Percentiles rank a stretch among this genome's conserved stretches.
phyloP scores from a whole-genome alignment of 106 monocot species.

The Vanilla planifolia region DNA sequence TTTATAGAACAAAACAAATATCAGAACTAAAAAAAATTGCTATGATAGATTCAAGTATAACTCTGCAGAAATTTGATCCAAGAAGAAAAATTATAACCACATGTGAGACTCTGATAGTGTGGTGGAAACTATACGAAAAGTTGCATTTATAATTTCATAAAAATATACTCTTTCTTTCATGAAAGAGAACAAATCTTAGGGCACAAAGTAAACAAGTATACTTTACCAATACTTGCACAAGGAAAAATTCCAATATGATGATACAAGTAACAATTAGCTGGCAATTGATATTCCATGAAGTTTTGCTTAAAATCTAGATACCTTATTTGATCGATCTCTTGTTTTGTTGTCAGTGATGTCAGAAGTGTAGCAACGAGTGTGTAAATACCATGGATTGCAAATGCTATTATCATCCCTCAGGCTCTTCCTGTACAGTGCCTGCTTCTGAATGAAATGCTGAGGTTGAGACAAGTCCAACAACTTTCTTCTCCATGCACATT shows the following conservation, averaged over 20 bases:
- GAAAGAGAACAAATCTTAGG: too few species aligned
- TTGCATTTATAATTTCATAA: too few species aligned
- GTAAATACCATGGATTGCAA: constrained; percentile 12
- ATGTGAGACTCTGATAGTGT: too few species aligned
- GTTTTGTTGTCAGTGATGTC: constrained; percentile 17
- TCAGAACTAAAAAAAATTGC: too few species aligned
- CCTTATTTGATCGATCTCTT: constrained; percentile 35
- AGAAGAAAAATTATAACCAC: too few species aligned
- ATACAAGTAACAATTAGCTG: neutral
- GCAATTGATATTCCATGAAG: neutral
- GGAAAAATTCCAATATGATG: too few species aligned
- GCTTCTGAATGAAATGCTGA: constrained; percentile 10
- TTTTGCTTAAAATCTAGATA: constrained; percentile 11
- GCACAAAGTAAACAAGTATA: neutral
- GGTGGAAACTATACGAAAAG: too few species aligned
- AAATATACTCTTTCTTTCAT: too few species aligned
- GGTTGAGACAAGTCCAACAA: constrained; percentile 10
- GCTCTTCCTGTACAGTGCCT: constrained; percentile 16
- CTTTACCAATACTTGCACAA: neutral
- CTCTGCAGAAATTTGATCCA: too few species aligned
- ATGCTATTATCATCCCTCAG: constrained; percentile 11
- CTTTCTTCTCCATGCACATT: constrained; percentile 32
- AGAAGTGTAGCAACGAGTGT: constrained; percentile 15
- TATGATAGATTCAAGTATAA: too few species aligned
- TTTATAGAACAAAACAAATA: too few species aligned